These are phyloP conservation scores for Daucus carota DNA, from an alignment of 129 eudicot genomes.

Conservation along the genomic window DH1_v3.0 NC_030386.2:26645001-26645500, in stretches of 20 bases:
- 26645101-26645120: background rate
- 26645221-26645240: constrained; percentile 87
- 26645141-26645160: constrained; percentile 31
- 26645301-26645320: background rate
- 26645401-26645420: constrained; percentile 91
- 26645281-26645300: background rate
- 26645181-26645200: constrained; percentile 97
- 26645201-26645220: constrained; percentile 91
- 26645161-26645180: constrained; percentile 88
- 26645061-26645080: background rate
- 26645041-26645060: background rate
- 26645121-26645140: background rate
- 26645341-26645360: background rate
- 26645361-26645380: constrained; percentile 38
- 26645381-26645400: constrained; percentile 85
- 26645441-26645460: constrained; percentile 43
- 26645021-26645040: background rate
- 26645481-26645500: background rate
- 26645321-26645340: constrained; percentile 13
- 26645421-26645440: constrained; percentile 99
- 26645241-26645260: constrained; percentile 90
- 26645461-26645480: background rate
- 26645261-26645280: constrained; percentile 65
- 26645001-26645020: background rate
- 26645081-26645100: background rate